Base-by-base conservation (phyloP, 768 basidiomycete species). In the Trametes maxima region DNA sequence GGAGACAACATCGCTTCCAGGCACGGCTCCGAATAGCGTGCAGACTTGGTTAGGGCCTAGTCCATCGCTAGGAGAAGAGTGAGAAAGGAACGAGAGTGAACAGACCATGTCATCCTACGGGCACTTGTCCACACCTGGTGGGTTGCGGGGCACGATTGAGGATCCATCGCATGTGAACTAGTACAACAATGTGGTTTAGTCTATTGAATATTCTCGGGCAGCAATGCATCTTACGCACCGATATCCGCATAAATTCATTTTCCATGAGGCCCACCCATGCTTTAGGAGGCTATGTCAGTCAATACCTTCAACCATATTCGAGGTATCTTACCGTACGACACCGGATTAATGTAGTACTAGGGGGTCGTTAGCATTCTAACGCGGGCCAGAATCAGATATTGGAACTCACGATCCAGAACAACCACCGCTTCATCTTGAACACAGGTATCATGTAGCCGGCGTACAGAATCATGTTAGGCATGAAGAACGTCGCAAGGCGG, bases 271-370 rank as follows among this genome's bases (percentile, higher is more conserved):
- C 86, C 65, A 89, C 84, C 82, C 90, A 94, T 0, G 85, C 86
- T 86, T 57, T 22, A 57, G n/a, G 8, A 43, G 1, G 44, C 8
- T 3, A 33, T 10, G 24, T 51, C 54, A 40, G 51, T 40, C 48
- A 40, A 52, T 17, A 42, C 16, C 44, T 24, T 36, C 6, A 57
- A 22, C 17, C 19, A 37, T 17, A 13, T 25, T 25, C 14, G 21
- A 12, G 24, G 5, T 22, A 19, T 60, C 77, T 58, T 69, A 84
- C 83, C 86, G 75, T 91, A 94, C 1, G 83, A 75, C 52, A 94
- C 74, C 0, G 94, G 94, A 68, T 95, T 88, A 61, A 93, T 70
- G 72, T 94, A 94, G 76, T 82, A 90, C 87, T 85, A 46, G n/a
- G 19, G 11, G 24, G 24, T 65, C 14, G 39, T 19, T 24, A 39